A percentile compares a stretch with the other conserved stretches of the same genome.
phyloP scores from a whole-genome alignment of 805 yeast species.

The Candida sonorensis region DNA sequence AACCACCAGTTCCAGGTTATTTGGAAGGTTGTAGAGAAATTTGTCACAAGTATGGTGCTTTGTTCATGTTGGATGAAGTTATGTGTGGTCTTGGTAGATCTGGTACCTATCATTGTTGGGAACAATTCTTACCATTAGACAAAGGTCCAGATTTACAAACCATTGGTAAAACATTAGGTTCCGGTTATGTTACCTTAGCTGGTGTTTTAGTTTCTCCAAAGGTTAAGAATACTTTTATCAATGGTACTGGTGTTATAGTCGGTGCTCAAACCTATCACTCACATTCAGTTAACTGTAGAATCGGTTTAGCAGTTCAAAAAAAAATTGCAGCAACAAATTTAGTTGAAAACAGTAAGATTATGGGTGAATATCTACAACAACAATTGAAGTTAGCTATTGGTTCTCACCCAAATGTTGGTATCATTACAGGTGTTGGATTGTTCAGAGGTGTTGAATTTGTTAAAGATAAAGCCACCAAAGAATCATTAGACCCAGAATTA shows the following conservation, averaged over 20 bases:
- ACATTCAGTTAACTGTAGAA: constrained; percentile 37
- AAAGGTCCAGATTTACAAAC: constrained; percentile 40
- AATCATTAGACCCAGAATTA: constrained; percentile 30
- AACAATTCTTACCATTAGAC: constrained; percentile 13
- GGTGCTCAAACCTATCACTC: constrained; percentile 46
- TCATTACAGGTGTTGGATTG: constrained; percentile 46
- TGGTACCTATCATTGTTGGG: constrained; percentile 38
- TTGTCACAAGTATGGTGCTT: constrained; percentile 43
- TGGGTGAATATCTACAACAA: constrained; percentile 36
- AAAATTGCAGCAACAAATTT: constrained; percentile 31
- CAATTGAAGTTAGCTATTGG: constrained; percentile 23
- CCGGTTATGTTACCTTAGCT: constrained; percentile 44
- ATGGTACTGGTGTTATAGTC: constrained; percentile 33
- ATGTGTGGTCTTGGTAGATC: constrained; percentile 52
- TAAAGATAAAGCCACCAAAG: constrained; percentile 36
- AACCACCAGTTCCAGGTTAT: constrained; percentile 38
- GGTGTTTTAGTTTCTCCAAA: constrained; percentile 37
- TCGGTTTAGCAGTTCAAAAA: constrained; percentile 38
- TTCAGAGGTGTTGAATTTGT: constrained; percentile 47
- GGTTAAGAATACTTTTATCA: constrained; percentile 28
- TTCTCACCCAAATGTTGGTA: constrained; percentile 32
- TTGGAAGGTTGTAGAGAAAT: constrained; percentile 37
- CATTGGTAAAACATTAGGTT: constrained; percentile 41
- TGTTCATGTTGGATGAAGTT: constrained; percentile 45
- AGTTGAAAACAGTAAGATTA: constrained; percentile 32